Evolutionary conservation across 1,139 yeast genomes (phyloP), one percentile per base, ranked within the genome.

Genomic region (Candida labiduridarum): DNA sequence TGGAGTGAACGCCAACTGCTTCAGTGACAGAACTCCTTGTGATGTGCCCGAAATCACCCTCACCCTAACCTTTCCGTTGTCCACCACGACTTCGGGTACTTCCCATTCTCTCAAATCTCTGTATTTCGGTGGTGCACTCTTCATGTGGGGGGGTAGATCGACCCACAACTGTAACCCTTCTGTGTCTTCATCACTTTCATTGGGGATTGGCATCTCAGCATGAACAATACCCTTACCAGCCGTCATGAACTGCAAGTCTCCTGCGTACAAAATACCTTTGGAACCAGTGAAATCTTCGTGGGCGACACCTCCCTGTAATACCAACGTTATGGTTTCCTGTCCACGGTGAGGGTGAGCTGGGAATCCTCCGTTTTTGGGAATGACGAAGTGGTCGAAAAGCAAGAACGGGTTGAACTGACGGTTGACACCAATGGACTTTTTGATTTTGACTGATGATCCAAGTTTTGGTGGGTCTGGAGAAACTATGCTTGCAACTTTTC

Each of bases 331-430:
- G 30, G 97, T 91, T 67, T 89, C 45, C 97, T 97, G 95, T 30
- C 96, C 96, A 52, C 89, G 80, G 67, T 91, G 97, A 25, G 97
- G 97, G 65, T 91, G 97, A 59, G 89, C 94, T 5, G 96, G 96
- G 72, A 90, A 90, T 0, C 95, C 95, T 12, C 89, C 89, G 47
- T 74, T 65, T 10, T 72, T 74, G 7, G 62, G 56, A 47, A 67
- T 63, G 12, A 64, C 53, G 66, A 90, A 89, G 12, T 38, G 41
- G 64, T 91, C 97, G 47, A 89, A 76, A 85, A 91, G 78, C 52
- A 91, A 73, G 64, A 91, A 91, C 4, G 97, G 97, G 25, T 89
- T 79, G 69, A 89, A 89, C 65, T 85, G 85, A 60, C 91, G 77
- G 25, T 38, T 38, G 29, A 38, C 29, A 5, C 45, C 45, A 33